These are phyloP conservation scores for Penicillium capsulatum DNA, from an alignment of 2,329 filamentous ascomycete genomes.

Conservation along the genomic window DNA sequence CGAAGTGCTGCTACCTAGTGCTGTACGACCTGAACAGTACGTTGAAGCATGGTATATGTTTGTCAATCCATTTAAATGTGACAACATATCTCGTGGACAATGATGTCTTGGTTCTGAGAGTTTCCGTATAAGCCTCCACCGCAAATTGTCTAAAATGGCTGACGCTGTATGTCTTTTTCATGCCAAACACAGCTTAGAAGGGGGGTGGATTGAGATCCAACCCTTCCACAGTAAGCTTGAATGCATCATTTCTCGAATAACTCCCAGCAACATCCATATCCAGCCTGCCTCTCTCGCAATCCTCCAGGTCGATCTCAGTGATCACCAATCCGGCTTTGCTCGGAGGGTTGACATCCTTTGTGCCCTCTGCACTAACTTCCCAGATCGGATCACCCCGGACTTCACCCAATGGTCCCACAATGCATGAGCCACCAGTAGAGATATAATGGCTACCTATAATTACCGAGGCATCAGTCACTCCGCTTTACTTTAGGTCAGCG, in stretches of 20 bases:
- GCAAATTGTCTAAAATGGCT: too few species aligned
- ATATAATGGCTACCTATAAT: slow-evolving; percentile 7
- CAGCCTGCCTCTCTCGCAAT: slow-evolving; percentile 74
- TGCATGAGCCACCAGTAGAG: slow-evolving; percentile 74
- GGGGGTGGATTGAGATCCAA: slow-evolving; percentile 59
- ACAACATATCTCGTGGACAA: too few species aligned
- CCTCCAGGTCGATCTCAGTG: slow-evolving; percentile 77
- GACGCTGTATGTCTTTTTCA: too few species aligned
- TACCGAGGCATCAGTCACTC: too few species aligned
- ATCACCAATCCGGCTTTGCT: slow-evolving; percentile 54
- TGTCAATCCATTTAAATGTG: too few species aligned
- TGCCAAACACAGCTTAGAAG: slow-evolving; percentile 26
- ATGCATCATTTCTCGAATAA: slow-evolving; percentile 71
- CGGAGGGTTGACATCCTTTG: slow-evolving; percentile 21
- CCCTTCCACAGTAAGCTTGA: slow-evolving; percentile 57
- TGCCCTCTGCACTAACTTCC: slow-evolving; percentile 52
- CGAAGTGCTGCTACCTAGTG: too few species aligned
- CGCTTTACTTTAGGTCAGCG: too few species aligned
- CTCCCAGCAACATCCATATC: slow-evolving; percentile 82
- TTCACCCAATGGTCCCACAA: slow-evolving; percentile 75
- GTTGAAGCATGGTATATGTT: too few species aligned
- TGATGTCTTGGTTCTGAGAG: too few species aligned
- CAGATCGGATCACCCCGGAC: slow-evolving; percentile 76
- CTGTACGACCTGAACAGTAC: too few species aligned
- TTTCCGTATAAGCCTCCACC: too few species aligned